Conservation (phyloP, 768 basidiomycete genomes). For the Collybiopsis luxurians region DNA sequence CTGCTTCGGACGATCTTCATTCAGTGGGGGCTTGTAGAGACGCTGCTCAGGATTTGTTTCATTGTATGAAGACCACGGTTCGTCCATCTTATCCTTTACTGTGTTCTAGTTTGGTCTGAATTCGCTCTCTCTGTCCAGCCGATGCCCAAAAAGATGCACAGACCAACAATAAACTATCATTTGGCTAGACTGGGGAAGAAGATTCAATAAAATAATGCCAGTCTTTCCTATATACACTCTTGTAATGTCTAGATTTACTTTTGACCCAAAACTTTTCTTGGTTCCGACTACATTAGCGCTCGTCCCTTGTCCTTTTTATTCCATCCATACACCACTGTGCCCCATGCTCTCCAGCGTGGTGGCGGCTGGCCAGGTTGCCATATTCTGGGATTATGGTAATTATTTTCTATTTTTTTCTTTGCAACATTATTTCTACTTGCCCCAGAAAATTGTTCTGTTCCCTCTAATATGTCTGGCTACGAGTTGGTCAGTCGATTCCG, state of each 20-base stretch:
- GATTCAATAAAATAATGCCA: slow-evolving; percentile 51
- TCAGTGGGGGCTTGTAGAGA: slow-evolving; percentile 54
- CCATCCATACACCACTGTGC: too few relatives aligned
- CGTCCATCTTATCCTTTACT: slow-evolving; percentile 27
- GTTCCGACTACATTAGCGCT: not conserved
- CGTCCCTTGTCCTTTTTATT: not conserved
- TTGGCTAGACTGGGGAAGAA: slow-evolving; percentile 76
- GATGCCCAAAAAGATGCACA: slow-evolving; percentile 60
- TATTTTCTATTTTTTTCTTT: not conserved
- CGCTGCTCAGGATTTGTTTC: slow-evolving; percentile 58
- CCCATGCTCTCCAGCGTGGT: not conserved
- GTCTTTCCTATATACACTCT: not conserved
- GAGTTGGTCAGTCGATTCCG: slow-evolving; percentile 44
- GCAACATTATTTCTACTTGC: not conserved
- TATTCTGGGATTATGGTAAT: slow-evolving; percentile 41
- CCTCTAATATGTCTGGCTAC: slow-evolving; percentile 40
- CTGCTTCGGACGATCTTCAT: slow-evolving; percentile 62
- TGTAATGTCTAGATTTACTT: not conserved
- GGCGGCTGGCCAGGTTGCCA: slow-evolving; percentile 31
- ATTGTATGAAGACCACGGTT: slow-evolving; percentile 86
- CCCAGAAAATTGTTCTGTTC: slow-evolving; percentile 41
- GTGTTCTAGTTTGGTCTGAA: not conserved
- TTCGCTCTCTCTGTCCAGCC: slow-evolving; percentile 43
- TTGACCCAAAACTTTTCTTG: not conserved
- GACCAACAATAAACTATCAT: slow-evolving; percentile 87